Evolutionary conservation across 805 yeast species (phyloP).

Genomic region (Saccharomycopsis javanensis): DNA sequence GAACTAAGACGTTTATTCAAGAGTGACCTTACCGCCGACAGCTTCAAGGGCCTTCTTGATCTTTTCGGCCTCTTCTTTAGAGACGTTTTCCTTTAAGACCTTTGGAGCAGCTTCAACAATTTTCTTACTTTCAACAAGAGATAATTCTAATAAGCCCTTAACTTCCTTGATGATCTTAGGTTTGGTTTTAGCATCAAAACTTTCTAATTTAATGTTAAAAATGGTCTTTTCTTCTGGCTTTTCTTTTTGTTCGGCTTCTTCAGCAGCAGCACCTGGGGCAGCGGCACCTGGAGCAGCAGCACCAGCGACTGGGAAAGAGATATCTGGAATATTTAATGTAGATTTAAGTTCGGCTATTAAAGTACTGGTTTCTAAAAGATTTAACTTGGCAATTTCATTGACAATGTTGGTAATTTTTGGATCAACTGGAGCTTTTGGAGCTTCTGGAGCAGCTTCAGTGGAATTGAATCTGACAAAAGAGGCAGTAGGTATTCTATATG

Average conservation of each 20-base stretch:
- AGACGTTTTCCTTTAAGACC: slow-evolving; percentile 85
- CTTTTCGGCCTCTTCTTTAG: slow-evolving; percentile 97
- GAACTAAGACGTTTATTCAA: slow-evolving; percentile 51
- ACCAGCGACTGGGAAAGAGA: slow-evolving; percentile 69
- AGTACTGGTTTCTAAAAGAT: slow-evolving; percentile 87
- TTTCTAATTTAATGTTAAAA: slow-evolving; percentile 83
- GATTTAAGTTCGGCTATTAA: slow-evolving; percentile 72
- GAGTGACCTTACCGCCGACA: slow-evolving; percentile 83
- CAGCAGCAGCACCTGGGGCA: slow-evolving; percentile 59
- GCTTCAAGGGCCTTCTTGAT: slow-evolving; percentile 87
- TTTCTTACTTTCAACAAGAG: slow-evolving; percentile 94
- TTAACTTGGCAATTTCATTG: slow-evolving; percentile 79
- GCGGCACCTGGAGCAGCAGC: slow-evolving; percentile 48
- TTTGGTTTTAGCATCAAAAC: slow-evolving; percentile 89
- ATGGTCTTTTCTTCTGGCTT: slow-evolving; percentile 86
- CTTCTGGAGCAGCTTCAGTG: slow-evolving; percentile 31
- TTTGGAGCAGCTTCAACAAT: slow-evolving; percentile 98
- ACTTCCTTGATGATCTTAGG: slow-evolving; percentile 98
- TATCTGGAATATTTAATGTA: slow-evolving; percentile 87
- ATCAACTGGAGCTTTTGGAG: slow-evolving; percentile 49
- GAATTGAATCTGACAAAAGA: slow-evolving; percentile 38
- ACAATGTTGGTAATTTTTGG: slow-evolving; percentile 85
- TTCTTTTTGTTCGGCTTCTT: slow-evolving; percentile 65
- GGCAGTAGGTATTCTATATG: slow-evolving; percentile 6
- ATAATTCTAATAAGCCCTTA: slow-evolving; percentile 79